Evolutionary conservation across 179 eudicot genomes (phyloP).

Genomic region (Camellia oleifera): DNA sequence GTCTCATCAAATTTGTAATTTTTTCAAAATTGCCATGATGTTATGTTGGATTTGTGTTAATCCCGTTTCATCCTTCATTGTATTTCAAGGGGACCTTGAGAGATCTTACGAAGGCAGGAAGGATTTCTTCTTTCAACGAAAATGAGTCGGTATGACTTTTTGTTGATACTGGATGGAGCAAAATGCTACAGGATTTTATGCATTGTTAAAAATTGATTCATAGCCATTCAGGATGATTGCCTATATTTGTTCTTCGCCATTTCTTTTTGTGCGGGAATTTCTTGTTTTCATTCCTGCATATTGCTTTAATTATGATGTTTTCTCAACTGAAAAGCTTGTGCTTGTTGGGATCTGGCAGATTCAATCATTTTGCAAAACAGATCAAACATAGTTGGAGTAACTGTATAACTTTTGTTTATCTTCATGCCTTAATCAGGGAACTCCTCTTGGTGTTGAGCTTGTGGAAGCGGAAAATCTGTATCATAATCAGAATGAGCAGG

Average conservation of each 20-base stretch:
- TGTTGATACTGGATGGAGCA: not conserved
- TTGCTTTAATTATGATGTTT: not conserved
- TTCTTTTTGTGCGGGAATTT: not conserved
- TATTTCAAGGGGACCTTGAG: slow-evolving; percentile 42
- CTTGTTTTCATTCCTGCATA: not conserved
- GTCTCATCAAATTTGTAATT: no score
- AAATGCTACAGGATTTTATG: not conserved
- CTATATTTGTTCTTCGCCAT: not conserved
- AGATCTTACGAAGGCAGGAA: slow-evolving; percentile 43
- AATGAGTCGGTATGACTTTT: slow-evolving; percentile 33
- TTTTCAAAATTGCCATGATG: not conserved
- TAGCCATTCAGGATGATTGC: not conserved
- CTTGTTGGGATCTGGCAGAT: slow-evolving; percentile 6
- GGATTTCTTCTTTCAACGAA: slow-evolving; percentile 28
- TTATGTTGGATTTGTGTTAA: not conserved
- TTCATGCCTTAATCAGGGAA: slow-evolving; percentile 25
- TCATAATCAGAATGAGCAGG: slow-evolving; percentile 19
- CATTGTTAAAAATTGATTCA: not conserved
- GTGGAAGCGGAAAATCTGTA: slow-evolving; percentile 23
- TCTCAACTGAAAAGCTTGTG: not conserved
- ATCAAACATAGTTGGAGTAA: slow-evolving; percentile 6
- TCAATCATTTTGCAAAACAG: slow-evolving; percentile 5
- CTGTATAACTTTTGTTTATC: not conserved
- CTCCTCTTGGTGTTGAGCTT: slow-evolving; percentile 32
- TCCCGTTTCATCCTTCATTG: not conserved